Base-by-base conservation (phyloP, 352 stramenopile genomes). In the Saprolegnia parasitica region DNA sequence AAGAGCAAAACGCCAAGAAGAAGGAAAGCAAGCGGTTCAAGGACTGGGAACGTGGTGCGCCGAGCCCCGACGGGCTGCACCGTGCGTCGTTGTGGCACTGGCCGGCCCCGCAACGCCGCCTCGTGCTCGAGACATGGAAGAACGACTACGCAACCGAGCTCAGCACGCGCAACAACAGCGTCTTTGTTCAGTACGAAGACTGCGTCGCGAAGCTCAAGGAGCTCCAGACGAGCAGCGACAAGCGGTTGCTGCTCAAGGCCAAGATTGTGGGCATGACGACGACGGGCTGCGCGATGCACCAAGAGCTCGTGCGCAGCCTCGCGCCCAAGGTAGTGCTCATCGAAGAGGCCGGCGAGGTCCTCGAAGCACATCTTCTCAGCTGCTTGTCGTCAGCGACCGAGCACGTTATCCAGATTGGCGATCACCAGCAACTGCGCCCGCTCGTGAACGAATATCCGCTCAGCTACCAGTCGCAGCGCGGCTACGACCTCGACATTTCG, bases 291-390 rank as follows among this genome's bases (percentile, higher is more conserved):
- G 88, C 87, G 13, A 86, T 85, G 73, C 81, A 89, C 56, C 78
- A 81, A 37, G 73, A 88, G 29, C 77, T 93, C 26, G 74, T 96
- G 10, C 76, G 74, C 29, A 74, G 73, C 11, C 77, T 91, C 60
- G 73, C 72, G 9, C 75, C 86, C 16, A 78, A 78, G 2, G 78
- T 96, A n/a, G 78, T 97, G 0, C 81, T 97, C 62, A 86, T 89
- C 39, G 88, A 96, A 74, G 89, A 97, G 78, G 89, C 89, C 23
- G 88, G 83, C 18, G 89, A 97, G 74, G 85, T 97, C 6, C 73
- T 96, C 0, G 88, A 96, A 70, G 81, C 79, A 11, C 81, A 89
- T 56, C 62, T 89, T 6, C 73, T 89, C 61, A 74, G 79, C 42
- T 87, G 81, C 50, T 66, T 93, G 42, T 78, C 77, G n/a, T 73